Percentiles rank a stretch among this genome's conserved stretches.
These are phyloP conservation scores for Penium margaritaceum DNA, from an alignment of 139 green algal genomes.

Conservation along the genomic window DNA sequence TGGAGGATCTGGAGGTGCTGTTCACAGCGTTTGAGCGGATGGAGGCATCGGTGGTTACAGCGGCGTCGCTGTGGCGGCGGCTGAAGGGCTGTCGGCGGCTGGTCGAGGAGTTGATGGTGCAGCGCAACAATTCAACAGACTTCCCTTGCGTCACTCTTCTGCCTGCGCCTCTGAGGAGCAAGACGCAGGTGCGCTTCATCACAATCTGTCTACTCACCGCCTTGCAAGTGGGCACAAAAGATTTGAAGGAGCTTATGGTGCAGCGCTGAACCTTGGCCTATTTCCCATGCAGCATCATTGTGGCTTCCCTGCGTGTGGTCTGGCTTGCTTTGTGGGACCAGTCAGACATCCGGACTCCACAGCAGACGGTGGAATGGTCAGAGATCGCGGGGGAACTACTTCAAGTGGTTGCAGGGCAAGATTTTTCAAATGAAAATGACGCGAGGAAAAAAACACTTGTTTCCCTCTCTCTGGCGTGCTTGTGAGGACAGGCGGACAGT, in stretches of 20 bases:
- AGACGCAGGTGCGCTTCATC: too few relatives aligned
- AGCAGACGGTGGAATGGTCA: too few relatives aligned
- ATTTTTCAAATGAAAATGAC: too few relatives aligned
- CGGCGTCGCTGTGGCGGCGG: conserved; percentile 17
- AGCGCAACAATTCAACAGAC: neutral
- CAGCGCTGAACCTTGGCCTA: neutral
- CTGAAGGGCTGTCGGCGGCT: conserved; percentile 9
- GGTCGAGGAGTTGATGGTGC: conserved; percentile 1
- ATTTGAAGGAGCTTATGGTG: neutral
- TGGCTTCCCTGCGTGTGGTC: too few relatives aligned
- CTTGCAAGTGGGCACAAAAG: neutral
- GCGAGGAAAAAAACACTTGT: too few relatives aligned
- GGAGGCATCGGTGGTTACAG: conserved; percentile 8
- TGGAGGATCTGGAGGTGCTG: conserved; percentile 4
- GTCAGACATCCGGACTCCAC: too few relatives aligned
- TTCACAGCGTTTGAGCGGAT: conserved; percentile 4
- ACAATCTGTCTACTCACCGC: neutral
- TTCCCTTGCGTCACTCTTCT: neutral
- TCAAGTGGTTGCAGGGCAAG: too few relatives aligned
- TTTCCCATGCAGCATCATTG: neutral
- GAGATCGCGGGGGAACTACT: too few relatives aligned
- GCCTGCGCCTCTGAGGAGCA: neutral
- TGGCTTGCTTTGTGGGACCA: too few relatives aligned
- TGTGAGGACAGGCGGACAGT: neutral
- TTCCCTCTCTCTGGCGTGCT: neutral